Base-by-base conservation (phyloP, 441 rosid genomes). In the Breynia disticha region DNA sequence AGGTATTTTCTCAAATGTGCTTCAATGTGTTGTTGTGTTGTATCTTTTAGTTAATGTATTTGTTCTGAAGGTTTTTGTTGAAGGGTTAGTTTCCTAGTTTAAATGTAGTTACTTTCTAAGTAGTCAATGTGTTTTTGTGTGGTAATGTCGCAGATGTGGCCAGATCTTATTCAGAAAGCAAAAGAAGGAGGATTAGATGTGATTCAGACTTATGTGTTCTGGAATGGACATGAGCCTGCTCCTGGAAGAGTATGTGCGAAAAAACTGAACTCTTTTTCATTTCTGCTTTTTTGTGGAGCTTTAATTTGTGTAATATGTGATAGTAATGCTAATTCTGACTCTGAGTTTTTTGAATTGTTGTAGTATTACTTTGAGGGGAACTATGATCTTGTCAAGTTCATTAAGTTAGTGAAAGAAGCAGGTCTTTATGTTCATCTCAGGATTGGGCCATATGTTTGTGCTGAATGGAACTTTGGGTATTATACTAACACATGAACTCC, bases 391-490 rank as follows among this genome's bases (percentile, higher is more conserved):
- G 91, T 91, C 60, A 81, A 78, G 72, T 86, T 91, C 63, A 67
- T 91, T 67, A 88, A 84, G 82, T 71, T 88, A 71, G 89, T 66
- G 66, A 46, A 78, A 67, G 80, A 86, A 65, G 87, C 95, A 50
- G 98, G 97, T 20, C 95, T 91, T 52, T 82, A 79, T 72, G 89
- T 78, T 71, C 80, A 91, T 77, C 91, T 91, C 49, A 77, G 97
- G 72, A 76, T 88, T 78, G 98, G 98, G 59, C 98, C 98, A 68
- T 88, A 88, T 76, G 85, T 82, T 66, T 91, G 97, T 64, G 98
- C 98, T 12, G 95, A 91, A 60, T 91, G 97, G 98, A 87, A 91
- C 76, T 87, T 91, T 48, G 98, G 98, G 98, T 91, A 76, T 69
- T 50, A 44, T 48, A 60, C 44, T 28, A 28, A 28, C 35, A 28